phyloP scores from a whole-genome alignment of 2,329 filamentous ascomycete genomes.

The Fusarium sublunatum region DNA sequence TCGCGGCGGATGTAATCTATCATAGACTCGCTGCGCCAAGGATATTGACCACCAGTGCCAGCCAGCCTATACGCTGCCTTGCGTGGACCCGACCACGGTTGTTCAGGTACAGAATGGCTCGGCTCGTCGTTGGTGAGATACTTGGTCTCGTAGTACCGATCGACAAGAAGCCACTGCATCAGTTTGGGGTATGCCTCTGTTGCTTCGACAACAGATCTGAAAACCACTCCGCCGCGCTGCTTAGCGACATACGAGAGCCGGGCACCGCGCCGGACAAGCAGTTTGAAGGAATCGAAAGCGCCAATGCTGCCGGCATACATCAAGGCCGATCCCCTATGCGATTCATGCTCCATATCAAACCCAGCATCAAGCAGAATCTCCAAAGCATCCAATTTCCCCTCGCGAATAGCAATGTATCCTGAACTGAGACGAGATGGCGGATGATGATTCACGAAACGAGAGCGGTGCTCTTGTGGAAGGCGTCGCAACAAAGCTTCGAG shows the following conservation, averaged over 20 bases:
- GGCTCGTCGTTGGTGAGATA: slow-evolving; percentile 13
- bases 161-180: slow-evolving; percentile 36
- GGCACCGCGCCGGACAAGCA: slow-evolving; percentile 35
- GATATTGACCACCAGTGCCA: neutral
- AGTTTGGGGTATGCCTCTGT: slow-evolving; percentile 30
- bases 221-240: slow-evolving; percentile 12
- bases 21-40: slow-evolving; percentile 10
- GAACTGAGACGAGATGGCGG: neutral
- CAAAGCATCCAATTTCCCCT: slow-evolving; percentile 1
- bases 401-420: slow-evolving; percentile 17
- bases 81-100: slow-evolving; percentile 35
- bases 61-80: slow-evolving; percentile 20
- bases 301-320: slow-evolving; percentile 40
- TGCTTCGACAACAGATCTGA: slow-evolving; percentile 25
- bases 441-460: slow-evolving; percentile 25
- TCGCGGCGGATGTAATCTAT: slow-evolving; percentile 12
- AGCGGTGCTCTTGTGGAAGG: slow-evolving; percentile 23
- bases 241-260: slow-evolving; percentile 28
- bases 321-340: slow-evolving; percentile 33
- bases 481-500: slow-evolving; percentile 34
- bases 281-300: slow-evolving; percentile 26
- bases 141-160: slow-evolving; percentile 26
- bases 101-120: neutral
- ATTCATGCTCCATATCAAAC: slow-evolving; percentile 31
- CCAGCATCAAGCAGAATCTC: slow-evolving; percentile 30